phyloP scores from a whole-genome alignment of 768 basidiomycete species.

The Lactarius quietus region DNA sequence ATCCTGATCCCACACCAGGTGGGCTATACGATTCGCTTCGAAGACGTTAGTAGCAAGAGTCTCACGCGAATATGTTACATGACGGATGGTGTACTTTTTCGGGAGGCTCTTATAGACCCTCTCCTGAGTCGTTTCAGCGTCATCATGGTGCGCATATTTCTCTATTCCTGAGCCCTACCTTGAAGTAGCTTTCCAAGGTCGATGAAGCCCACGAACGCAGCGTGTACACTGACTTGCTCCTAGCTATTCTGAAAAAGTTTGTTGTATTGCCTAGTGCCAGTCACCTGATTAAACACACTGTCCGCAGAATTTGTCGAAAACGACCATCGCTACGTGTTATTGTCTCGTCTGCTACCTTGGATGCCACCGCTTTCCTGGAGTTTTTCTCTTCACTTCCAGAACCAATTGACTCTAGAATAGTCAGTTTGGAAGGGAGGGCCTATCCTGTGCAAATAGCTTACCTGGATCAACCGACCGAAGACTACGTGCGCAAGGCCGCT shows the following conservation, averaged over 20 bases:
- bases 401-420: conserved; percentile 71
- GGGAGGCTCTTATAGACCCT: conserved; percentile 90
- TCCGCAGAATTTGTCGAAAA: conserved; percentile 79
- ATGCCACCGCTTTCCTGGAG: conserved; percentile 82
- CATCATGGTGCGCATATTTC: conserved; percentile 70
- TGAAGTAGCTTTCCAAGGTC: conserved; percentile 48
- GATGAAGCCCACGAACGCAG: conserved; percentile 98
- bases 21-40: conserved; percentile 96
- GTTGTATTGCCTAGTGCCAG: neutral
- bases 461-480: conserved; percentile 66
- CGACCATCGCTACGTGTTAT: conserved; percentile 86
- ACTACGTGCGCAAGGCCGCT: conserved; percentile 81
- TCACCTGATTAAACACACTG: neutral
- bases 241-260: conserved; percentile 92
- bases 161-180: neutral
- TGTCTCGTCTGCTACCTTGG: conserved; percentile 94
- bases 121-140: conserved; percentile 89
- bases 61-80: conserved; percentile 90
- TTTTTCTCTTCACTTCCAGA: conserved; percentile 73
- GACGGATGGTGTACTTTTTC: conserved; percentile 98
- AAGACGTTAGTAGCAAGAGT: conserved; percentile 83
- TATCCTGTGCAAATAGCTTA: conserved; percentile 95
- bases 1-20: conserved; percentile 86
- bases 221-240: conserved; percentile 89
- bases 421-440: conserved; percentile 91